These are phyloP conservation scores for Suaeda aralocaspica DNA, from an alignment of 148 eudicot species.

Conservation along the genomic window DNA sequence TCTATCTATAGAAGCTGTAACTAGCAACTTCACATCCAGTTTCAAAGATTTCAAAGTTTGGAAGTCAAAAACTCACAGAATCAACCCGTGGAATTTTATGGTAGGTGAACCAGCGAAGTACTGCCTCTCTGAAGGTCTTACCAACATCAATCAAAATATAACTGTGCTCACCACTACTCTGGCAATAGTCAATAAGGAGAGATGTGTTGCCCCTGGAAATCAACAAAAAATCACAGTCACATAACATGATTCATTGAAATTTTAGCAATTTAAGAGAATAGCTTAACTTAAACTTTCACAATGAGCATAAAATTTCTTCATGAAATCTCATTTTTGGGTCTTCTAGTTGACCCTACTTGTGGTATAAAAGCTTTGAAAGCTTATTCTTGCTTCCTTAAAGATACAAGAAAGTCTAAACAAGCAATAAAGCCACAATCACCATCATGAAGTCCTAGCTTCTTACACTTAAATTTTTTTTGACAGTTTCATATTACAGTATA, in stretches of 20 bases:
- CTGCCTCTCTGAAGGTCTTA: conserved; percentile 85
- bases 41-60: not conserved
- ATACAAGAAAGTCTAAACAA: no score
- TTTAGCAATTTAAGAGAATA: not conserved
- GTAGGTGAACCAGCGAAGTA: conserved; percentile 83
- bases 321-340: no score
- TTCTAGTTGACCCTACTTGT: no score
- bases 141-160: conserved; percentile 86
- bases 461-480: no score
- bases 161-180: conserved; percentile 41
- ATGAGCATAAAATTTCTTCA: not conserved
- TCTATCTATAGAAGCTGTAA: no score
- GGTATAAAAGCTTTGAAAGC: no score
- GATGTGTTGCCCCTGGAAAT: conserved; percentile 87
- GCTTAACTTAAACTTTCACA: not conserved
- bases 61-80: conserved; percentile 57
- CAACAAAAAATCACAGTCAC: conserved; percentile 6
- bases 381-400: no score
- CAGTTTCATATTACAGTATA: no score
- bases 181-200: conserved; percentile 74
- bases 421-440: no score
- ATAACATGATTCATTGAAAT: not conserved
- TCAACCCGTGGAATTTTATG: conserved; percentile 83
- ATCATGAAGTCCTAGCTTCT: no score
- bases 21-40: no score